Evolutionary conservation across 2,329 filamentous ascomycete species (phyloP).

Genomic region (Ciborinia camelliae): DNA sequence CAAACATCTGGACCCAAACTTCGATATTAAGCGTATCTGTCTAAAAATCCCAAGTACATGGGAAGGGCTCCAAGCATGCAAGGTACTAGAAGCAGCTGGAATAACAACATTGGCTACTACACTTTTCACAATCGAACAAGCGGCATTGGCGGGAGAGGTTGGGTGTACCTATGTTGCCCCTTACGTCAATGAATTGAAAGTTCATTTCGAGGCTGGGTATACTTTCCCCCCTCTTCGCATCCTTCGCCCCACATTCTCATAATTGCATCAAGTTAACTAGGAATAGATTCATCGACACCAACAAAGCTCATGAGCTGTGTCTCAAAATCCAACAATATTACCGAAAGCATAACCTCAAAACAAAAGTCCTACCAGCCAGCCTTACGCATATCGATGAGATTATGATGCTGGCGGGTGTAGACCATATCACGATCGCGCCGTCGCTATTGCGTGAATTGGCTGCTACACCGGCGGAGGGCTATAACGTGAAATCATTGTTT

Average conservation of each 20-base stretch:
- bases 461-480: constrained; percentile 16
- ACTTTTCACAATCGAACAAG: constrained; percentile 60
- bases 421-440: constrained; percentile 59
- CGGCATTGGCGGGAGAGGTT: constrained; percentile 53
- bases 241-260: too few species aligned
- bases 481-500: constrained; percentile 25
- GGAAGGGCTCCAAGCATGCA: constrained; percentile 60
- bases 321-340: constrained; percentile 55
- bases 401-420: constrained; percentile 54
- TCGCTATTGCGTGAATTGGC: constrained; percentile 42
- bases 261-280: not conserved
- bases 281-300: constrained; percentile 46
- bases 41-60: constrained; percentile 63
- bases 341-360: constrained; percentile 41
- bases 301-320: constrained; percentile 41
- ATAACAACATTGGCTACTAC: constrained; percentile 59
- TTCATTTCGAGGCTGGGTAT: constrained; percentile 54
- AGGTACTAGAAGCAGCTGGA: constrained; percentile 48
- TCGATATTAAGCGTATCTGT: constrained; percentile 50
- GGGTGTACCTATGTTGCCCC: constrained; percentile 61
- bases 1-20: constrained; percentile 42
- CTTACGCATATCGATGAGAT: constrained; percentile 56
- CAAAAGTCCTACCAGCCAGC: constrained; percentile 54
- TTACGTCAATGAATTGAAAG: constrained; percentile 63
- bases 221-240: constrained; percentile 12